Evolutionary conservation across 495 filamentous ascomycete species (phyloP), one percentile per base, ranked within the genome.

Genomic region (Gamarada debralockiae): DNA sequence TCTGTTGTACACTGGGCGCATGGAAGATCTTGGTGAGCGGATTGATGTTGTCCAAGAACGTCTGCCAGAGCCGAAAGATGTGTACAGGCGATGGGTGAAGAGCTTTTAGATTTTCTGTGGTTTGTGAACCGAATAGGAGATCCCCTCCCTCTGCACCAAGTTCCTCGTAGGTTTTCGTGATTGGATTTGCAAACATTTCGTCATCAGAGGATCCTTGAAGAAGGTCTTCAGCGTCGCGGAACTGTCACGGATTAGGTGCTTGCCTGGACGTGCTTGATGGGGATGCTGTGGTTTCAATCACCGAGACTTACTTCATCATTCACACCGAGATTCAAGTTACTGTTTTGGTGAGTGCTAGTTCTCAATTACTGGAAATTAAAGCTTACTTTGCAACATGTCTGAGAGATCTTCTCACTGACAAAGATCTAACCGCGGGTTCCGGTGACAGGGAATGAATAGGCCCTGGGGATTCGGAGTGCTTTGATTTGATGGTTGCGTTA

Each of bases 21-120:
- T 82, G 76, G 0, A 73, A 70, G 22, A 78, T 62, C 46, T 77
- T 79, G 31, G 72, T 56, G 23, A 80, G 51, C 6, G 75, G 73
- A 53, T 76, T 65, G 18, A 81, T 71, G 34, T 76, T 77, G 5
- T 79, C 69, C 14, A 77, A 52, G 48, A 76, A 81, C 1, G 72
- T 65, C 59, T 79, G 77, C 74, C 76, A 81, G 8, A 81, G 69
- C 44, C 70, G 68, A 47, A 67, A 63, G 13, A 61, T 54, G 14
- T 59, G 31, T 9, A 45, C 23, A 14, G 42, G 42, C 21, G 42
- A 12, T 1, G 42, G 42, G 10, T 45, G 42, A 5, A 45, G 20
- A 14, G 24, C 14, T 9, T 4, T 23, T 12, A 29, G 21, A 15
- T 5, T 29, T 29, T 23, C 12, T 13, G 42, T 8, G 2, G 42